Conservation (phyloP, 768 basidiomycete genomes). For the Rhizopogon rudus region DNA sequence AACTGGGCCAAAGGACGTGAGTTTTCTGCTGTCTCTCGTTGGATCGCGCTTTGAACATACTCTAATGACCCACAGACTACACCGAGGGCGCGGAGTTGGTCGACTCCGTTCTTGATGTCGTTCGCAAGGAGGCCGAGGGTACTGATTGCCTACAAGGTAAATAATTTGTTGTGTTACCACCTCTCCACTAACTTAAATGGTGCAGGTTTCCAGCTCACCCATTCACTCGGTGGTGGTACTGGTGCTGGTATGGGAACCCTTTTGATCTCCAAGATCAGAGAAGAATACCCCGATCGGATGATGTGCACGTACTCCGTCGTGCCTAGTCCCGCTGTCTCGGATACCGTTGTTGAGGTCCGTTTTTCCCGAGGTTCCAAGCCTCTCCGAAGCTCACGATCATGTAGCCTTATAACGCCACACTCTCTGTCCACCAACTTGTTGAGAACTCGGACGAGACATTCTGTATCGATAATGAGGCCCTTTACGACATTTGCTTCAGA, state of each 20-base stretch:
- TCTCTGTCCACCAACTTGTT: conserved; percentile 97
- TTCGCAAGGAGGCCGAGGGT: conserved; percentile 97
- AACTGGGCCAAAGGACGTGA: conserved; percentile 99
- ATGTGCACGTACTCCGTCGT: conserved; percentile 99
- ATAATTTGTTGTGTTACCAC: conserved; percentile 16
- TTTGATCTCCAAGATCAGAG: conserved; percentile 97
- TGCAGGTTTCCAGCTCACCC: conserved; percentile 96
- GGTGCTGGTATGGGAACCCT: conserved; percentile 99
- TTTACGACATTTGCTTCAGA: conserved; percentile 98
- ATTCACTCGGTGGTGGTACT: conserved; percentile 98
- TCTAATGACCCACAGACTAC: conserved; percentile 45
- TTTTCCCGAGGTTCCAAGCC: not conserved
- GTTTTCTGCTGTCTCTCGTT: conserved; percentile 27
- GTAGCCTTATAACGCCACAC: conserved; percentile 96
- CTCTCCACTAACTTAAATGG: conserved; percentile 2
- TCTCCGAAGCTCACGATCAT: not conserved
- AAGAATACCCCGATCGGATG: conserved; percentile 99
- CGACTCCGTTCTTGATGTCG: conserved; percentile 96
- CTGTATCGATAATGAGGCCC: conserved; percentile 99
- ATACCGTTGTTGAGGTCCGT: conserved; percentile 91
- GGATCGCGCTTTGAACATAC: not conserved
- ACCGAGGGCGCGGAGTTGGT: conserved; percentile 98
- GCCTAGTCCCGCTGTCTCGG: conserved; percentile 94
- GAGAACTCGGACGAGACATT: conserved; percentile 99
- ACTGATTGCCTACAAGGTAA: conserved; percentile 94